Base-by-base conservation (phyloP, 352 stramenopile genomes). In the Globisporangium nodosum region DNA sequence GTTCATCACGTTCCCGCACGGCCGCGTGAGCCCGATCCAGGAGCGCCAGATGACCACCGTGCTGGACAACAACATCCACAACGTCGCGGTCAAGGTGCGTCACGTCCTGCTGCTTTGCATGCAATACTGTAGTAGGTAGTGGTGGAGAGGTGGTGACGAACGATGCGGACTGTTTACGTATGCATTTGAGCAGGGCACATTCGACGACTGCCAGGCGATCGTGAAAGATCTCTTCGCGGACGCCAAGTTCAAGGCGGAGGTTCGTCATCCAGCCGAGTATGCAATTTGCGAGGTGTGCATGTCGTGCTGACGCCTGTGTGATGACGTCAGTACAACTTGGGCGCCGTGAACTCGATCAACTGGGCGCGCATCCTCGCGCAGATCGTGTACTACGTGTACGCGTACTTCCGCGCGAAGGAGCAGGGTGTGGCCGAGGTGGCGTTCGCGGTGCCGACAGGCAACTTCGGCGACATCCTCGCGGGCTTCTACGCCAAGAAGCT, bases 311-410 rank as follows among this genome's bases (percentile, higher is more conserved):
- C 57, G 15, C 9, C 16, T 5, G 3, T 52, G 48, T 27, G 2
- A 15, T 55, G 5, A 18, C 8, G 15, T 0, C 49, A 85, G 64
- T 89, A 91, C 63, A 91, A 97, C 56, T 73, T 99, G 9, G 97
- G 96, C n/a, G 97, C 97, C 13, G 96, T 99, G 40, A 99, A 99
- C 81, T 98, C 92, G 24, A 99, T 99, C 74, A 99, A 99, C 76
- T 99, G 96, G 90, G 97, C 96, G 11, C 90, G 97, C 61, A 98
- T 99, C 50, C 80, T 99, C 54, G 96, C 97, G 20, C 97, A 99
- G 84, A 98, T 98, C 45, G 97, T 97, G 9, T 99, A 99, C 78
- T 99, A 99, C 77, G 98, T 99, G 63, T 99, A 96, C 81, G 94
- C 93, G 52, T 99, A 99, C 77, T 90, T 99, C 43, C 86, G 93